phyloP scores from a whole-genome alignment of 2,329 filamentous ascomycete species.

The Beauveria medogensis region DNA sequence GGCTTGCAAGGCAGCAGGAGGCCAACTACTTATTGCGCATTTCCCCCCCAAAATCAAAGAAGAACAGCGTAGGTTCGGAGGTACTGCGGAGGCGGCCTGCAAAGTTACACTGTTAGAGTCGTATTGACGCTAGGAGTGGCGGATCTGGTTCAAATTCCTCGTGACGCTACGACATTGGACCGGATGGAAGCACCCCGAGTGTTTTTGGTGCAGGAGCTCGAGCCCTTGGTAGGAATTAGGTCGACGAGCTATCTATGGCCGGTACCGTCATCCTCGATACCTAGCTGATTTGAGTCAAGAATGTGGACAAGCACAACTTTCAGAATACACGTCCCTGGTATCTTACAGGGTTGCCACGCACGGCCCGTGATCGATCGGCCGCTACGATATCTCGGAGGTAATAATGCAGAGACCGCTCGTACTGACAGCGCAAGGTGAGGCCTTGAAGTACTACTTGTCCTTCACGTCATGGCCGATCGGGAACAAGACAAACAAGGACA shows the following conservation, averaged over 20 bases:
- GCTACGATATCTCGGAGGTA: not conserved
- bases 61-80: conserved; percentile 1
- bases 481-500: not conserved
- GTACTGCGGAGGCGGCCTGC: conserved; percentile 7
- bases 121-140: conserved; percentile 4
- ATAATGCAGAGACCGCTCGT: not conserved
- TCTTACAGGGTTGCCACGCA: not conserved
- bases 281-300: not conserved
- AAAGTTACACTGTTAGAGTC: not conserved
- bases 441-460: not conserved
- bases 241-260: not conserved
- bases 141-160: conserved; percentile 9
- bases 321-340: not conserved
- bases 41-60: not conserved
- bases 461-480: not conserved
- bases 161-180: conserved; percentile 4
- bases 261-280: not conserved
- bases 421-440: not conserved
- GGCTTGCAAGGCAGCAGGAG: not conserved
- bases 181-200: not conserved
- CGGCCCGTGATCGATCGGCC: too few species aligned
- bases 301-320: not conserved
- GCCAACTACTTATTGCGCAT: not conserved
- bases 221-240: not conserved
- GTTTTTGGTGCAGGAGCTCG: conserved; percentile 6